These are phyloP conservation scores for Penicillium bovifimosum DNA, from an alignment of 495 filamentous ascomycete species.

Conservation along the genomic window DNA sequence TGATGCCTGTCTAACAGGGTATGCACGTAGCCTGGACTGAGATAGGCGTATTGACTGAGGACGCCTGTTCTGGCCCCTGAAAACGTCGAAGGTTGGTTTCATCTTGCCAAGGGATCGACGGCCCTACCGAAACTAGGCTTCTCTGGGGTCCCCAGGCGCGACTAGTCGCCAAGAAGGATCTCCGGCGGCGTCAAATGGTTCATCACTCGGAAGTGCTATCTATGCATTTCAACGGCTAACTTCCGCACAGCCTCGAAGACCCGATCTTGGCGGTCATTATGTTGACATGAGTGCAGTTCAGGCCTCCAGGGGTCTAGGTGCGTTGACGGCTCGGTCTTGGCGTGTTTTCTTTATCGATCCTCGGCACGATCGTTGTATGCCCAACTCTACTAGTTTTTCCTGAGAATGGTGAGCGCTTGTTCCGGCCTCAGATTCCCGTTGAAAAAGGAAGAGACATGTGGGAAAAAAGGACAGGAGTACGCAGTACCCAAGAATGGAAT, in stretches of 20 bases:
- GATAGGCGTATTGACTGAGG: not conserved
- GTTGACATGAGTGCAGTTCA: not conserved
- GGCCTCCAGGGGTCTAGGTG: not conserved
- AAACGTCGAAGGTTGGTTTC: not conserved
- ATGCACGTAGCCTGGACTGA: not conserved
- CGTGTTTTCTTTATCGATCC: not conserved
- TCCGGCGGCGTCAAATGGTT: constrained; percentile 11
- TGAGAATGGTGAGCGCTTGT: no score
- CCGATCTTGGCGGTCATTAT: not conserved
- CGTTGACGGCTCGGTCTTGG: constrained; percentile 2
- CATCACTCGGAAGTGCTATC: constrained; percentile 7
- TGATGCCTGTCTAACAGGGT: no score
- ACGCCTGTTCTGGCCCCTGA: constrained; percentile 5
- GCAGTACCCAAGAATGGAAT: not conserved
- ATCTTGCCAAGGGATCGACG: constrained; percentile 9
- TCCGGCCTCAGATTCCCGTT: no score
- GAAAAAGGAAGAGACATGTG: no score
- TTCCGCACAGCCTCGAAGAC: constrained; percentile 19
- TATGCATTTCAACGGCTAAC: not conserved
- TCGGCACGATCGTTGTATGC: not conserved
- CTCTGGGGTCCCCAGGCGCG: constrained; percentile 2
- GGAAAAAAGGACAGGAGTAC: no score
- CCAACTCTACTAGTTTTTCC: not conserved
- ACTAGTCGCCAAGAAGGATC: constrained; percentile 18
- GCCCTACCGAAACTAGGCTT: not conserved